phyloP scores from a whole-genome alignment of 2,329 filamentous ascomycete genomes.

The Aspergillus luchuensis region DNA sequence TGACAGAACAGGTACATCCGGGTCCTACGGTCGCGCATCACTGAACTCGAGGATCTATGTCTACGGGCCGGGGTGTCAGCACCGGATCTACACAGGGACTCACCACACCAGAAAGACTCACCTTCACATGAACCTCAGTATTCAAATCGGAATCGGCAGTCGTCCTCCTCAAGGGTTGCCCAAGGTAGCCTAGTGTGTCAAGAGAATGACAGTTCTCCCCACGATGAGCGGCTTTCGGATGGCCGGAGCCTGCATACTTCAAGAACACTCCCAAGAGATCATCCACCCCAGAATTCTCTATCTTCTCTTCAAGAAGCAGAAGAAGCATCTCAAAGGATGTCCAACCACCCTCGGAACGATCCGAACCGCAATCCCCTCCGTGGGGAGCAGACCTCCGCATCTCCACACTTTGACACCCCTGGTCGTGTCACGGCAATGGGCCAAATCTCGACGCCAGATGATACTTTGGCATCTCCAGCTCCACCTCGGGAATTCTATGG shows the following conservation, averaged over 20 bases:
- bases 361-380: not conserved
- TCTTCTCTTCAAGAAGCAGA: not conserved
- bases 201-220: not conserved
- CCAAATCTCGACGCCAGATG: conserved; percentile 37
- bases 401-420: conserved; percentile 2
- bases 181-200: not conserved
- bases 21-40: conserved; percentile 30
- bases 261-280: not conserved
- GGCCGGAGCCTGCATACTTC: not conserved
- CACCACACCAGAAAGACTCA: not conserved
- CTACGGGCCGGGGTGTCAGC: conserved; percentile 23
- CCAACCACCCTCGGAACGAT: not conserved
- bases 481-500: conserved; percentile 41
- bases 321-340: not conserved
- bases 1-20: conserved; percentile 15
- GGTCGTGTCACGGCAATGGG: conserved; percentile 42
- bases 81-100: conserved; percentile 6
- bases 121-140: not conserved
- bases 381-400: not conserved
- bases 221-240: not conserved
- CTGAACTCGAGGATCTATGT: conserved; percentile 31
- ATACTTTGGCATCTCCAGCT: conserved; percentile 19
- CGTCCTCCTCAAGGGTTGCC: not conserved
- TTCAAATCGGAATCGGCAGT: not conserved
- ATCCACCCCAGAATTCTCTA: not conserved